These are phyloP conservation scores for Capronia epimyces DNA, from an alignment of 2,329 filamentous ascomycete species.

Conservation along the genomic window DNA sequence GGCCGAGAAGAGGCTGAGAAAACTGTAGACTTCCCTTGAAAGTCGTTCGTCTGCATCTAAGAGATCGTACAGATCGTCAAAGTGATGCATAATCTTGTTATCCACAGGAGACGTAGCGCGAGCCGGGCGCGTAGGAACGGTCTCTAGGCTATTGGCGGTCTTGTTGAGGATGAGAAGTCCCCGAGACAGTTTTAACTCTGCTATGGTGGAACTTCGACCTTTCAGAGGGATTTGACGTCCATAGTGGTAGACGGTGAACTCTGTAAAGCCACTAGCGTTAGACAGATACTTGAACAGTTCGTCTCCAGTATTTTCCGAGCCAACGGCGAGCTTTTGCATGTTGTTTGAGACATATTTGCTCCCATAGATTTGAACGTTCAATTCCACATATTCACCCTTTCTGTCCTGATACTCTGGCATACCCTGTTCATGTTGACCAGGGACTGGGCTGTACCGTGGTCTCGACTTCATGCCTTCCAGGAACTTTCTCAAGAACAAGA, in stretches of 20 bases:
- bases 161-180: conserved; percentile 36
- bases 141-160: conserved; percentile 26
- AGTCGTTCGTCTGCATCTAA: conserved; percentile 67
- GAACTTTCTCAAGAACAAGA: conserved; percentile 64
- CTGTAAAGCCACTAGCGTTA: conserved; percentile 67
- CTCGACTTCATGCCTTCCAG: conserved; percentile 49
- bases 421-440: conserved; percentile 49
- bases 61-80: conserved; percentile 76
- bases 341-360: conserved; percentile 20
- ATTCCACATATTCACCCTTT: conserved; percentile 41
- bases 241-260: conserved; percentile 62
- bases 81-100: conserved; percentile 72
- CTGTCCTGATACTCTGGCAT: conserved; percentile 39
- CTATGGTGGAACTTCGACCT: conserved; percentile 21
- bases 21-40: conserved; percentile 65
- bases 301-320: conserved; percentile 63
- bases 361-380: conserved; percentile 31
- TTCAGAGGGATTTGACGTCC: conserved; percentile 21
- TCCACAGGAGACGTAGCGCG: conserved; percentile 55
- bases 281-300: conserved; percentile 64
- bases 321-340: conserved; percentile 47
- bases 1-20: conserved; percentile 64
- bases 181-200: conserved; percentile 38
- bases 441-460: conserved; percentile 53
- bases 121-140: conserved; percentile 41